Evolutionary conservation across 176 grass and related monocot genomes (phyloP).

Genomic region (Pontederia paniculata): DNA sequence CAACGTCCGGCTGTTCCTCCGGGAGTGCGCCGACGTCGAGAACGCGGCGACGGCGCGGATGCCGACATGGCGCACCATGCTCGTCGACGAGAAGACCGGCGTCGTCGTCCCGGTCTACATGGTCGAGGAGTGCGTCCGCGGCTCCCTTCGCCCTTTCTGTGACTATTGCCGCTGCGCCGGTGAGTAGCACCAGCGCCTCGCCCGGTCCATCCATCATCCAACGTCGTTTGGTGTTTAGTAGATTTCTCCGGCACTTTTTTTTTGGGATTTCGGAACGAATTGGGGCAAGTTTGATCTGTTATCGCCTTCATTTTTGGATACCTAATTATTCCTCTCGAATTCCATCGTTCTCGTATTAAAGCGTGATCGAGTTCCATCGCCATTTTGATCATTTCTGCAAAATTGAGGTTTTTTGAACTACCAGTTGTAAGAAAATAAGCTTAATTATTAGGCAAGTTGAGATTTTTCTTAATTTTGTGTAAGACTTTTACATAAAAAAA

Average conservation of each 20-base stretch:
- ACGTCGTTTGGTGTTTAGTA: not conserved
- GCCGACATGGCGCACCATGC: slow-evolving; percentile 39
- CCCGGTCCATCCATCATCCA: not conserved
- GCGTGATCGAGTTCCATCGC: too few relatives aligned
- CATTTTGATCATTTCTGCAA: too few relatives aligned
- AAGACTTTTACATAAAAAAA: too few relatives aligned
- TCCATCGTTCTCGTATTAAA: too few relatives aligned
- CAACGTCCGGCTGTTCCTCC: slow-evolving; percentile 43
- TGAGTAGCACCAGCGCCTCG: slow-evolving; percentile 9
- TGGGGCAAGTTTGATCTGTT: not conserved
- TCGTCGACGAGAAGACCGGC: slow-evolving; percentile 42
- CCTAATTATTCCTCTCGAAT: too few relatives aligned
- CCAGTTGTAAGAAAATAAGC: too few relatives aligned
- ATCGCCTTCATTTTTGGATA: not conserved
- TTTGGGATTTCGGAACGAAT: not conserved
- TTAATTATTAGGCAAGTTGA: too few relatives aligned
- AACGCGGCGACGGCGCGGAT: not conserved
- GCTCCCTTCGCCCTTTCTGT: slow-evolving; percentile 42
- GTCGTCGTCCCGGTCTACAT: slow-evolving; percentile 37
- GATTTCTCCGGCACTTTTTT: not conserved
- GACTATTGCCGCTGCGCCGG: slow-evolving; percentile 50
- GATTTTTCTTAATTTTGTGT: too few relatives aligned
- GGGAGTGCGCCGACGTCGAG: slow-evolving; percentile 29
- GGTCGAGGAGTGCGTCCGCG: slow-evolving; percentile 44
- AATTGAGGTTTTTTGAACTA: too few relatives aligned